These are phyloP conservation scores for Nemania sp. DNA, from an alignment of 2,329 filamentous ascomycete genomes.

Conservation along the genomic window DNA sequence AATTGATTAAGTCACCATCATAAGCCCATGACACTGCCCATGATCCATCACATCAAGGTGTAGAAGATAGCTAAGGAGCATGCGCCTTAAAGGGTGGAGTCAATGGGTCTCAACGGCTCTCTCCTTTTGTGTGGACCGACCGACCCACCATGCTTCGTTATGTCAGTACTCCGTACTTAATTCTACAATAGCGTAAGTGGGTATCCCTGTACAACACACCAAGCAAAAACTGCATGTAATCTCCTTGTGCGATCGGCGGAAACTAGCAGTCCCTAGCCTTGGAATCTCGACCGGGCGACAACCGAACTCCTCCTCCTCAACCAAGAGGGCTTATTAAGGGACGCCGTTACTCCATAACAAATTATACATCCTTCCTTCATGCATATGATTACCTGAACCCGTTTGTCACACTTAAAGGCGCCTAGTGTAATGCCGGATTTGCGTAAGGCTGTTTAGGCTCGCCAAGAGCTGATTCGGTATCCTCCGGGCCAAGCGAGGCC, in stretches of 20 bases:
- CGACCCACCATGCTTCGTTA: too few species aligned
- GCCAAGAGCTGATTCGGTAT: constrained; percentile 34
- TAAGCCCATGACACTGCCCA: too few species aligned
- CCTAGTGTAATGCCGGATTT: constrained; percentile 6
- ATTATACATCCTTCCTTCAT: constrained; percentile 10
- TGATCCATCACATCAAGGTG: too few species aligned
- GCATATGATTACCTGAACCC: constrained; percentile 9
- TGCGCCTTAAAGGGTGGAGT: too few species aligned
- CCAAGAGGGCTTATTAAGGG: constrained; percentile 13
- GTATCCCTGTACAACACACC: neutral
- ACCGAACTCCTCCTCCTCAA: constrained; percentile 25
- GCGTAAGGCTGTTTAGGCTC: constrained; percentile 23
- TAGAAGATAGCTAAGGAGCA: too few species aligned
- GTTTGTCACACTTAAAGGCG: constrained; percentile 13
- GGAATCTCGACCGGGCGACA: constrained; percentile 24
- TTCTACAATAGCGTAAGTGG: neutral
- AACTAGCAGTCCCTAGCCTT: constrained; percentile 24
- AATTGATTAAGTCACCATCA: too few species aligned
- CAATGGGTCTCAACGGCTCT: too few species aligned
- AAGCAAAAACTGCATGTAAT: too few species aligned
- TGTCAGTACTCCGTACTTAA: neutral
- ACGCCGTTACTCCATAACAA: constrained; percentile 10
- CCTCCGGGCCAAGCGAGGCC: constrained; percentile 31
- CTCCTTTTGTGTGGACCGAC: too few species aligned
- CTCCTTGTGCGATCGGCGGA: constrained; percentile 25